Evolutionary conservation across 768 basidiomycete genomes (phyloP).

Genomic region (Filobasidium floriforme): DNA sequence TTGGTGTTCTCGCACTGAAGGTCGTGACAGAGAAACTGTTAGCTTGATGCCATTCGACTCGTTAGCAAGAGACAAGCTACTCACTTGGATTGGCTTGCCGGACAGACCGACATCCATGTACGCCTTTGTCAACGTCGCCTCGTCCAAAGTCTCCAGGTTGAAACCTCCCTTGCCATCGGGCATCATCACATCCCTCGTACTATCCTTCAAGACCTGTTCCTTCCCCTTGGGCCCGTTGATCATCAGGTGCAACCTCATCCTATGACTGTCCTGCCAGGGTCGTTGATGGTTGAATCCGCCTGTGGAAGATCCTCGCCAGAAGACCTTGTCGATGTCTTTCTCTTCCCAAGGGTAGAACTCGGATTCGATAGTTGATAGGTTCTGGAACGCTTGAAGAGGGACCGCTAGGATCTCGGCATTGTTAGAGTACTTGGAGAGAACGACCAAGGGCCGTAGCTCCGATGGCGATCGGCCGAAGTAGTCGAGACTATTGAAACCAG

Average conservation of each 20-base stretch:
- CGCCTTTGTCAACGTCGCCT: constrained; percentile 50
- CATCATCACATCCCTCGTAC: constrained; percentile 38
- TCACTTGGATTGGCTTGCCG: constrained; percentile 47
- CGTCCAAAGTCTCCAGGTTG: constrained; percentile 28
- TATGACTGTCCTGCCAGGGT: constrained; percentile 46
- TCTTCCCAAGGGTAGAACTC: constrained; percentile 44
- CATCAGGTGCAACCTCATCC: constrained; percentile 46
- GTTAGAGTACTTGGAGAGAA: constrained; percentile 42
- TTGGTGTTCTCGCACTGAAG: constrained; percentile 46
- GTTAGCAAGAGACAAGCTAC: too few relatives aligned
- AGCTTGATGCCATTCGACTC: too few relatives aligned
- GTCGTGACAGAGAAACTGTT: background rate
- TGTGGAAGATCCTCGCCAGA: constrained; percentile 49
- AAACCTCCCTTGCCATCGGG: constrained; percentile 38
- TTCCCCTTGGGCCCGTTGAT: constrained; percentile 44
- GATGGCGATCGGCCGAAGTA: constrained; percentile 40
- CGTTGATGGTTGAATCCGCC: constrained; percentile 45
- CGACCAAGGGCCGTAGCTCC: constrained; percentile 36
- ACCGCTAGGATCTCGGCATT: constrained; percentile 38
- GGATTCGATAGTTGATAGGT: constrained; percentile 30
- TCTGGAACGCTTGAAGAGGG: constrained; percentile 41
- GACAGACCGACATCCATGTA: constrained; percentile 60
- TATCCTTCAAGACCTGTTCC: constrained; percentile 42
- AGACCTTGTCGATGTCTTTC: constrained; percentile 44
- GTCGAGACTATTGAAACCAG: constrained; percentile 30